Conservation (phyloP, 169 alveolate species). For the Fabrea salina region DNA sequence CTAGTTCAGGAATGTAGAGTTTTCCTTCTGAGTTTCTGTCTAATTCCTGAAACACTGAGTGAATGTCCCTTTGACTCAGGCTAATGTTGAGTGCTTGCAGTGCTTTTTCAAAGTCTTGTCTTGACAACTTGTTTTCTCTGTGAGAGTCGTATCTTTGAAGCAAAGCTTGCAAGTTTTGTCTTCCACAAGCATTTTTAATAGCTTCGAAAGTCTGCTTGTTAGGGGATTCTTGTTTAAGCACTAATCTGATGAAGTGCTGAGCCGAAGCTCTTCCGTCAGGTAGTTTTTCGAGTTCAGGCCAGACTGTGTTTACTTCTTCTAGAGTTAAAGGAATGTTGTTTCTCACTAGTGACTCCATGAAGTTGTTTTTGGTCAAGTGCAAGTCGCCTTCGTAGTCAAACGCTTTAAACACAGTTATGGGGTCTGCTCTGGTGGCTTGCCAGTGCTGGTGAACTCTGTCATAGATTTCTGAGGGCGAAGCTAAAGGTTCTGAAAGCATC, state of each 20-base stretch:
- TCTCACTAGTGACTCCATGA: background rate
- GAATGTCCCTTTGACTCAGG: background rate
- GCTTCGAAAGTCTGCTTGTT: background rate
- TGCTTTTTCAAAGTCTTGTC: slow-evolving; percentile 3
- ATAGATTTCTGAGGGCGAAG: background rate
- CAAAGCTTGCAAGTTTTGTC: background rate
- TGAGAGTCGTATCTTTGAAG: background rate
- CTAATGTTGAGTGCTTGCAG: background rate
- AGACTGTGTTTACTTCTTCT: background rate
- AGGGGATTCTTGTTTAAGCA: background rate
- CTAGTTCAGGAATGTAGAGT: background rate
- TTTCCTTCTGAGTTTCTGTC: slow-evolving; percentile 6
- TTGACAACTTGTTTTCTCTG: background rate
- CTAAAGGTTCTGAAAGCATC: slow-evolving; percentile 2
- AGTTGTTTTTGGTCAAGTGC: slow-evolving; percentile 16
- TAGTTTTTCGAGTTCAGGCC: background rate
- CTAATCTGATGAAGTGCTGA: slow-evolving; percentile 3
- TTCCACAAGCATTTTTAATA: background rate
- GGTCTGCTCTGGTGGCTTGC: background rate
- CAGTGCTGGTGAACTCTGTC: background rate
- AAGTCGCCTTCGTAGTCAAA: slow-evolving; percentile 24
- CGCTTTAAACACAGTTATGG: background rate
- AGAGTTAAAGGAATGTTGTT: background rate
- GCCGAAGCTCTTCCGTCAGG: slow-evolving; percentile 28
- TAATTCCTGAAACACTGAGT: background rate